Evolutionary conservation across 371 early-diverging fungal genomes (phyloP).

Genomic region (Lichtheimia hyalospora): DNA sequence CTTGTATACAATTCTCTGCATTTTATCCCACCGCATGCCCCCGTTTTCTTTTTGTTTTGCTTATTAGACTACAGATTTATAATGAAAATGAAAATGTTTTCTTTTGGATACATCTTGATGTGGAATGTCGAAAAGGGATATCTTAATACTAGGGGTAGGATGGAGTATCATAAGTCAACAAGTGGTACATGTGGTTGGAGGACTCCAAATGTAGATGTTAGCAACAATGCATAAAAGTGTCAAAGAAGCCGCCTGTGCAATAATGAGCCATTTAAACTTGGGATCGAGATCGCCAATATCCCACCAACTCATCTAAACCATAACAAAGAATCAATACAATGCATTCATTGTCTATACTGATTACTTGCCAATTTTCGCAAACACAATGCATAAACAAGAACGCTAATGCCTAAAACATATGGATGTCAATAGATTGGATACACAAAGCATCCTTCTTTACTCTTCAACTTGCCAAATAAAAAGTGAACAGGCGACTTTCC

Average conservation of each 20-base stretch:
- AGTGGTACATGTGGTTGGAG: neutral
- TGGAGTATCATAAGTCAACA: too few relatives aligned
- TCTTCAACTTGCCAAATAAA: slow-evolving; percentile 2
- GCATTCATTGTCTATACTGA: neutral
- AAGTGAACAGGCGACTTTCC: slow-evolving; percentile 12
- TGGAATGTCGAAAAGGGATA: too few relatives aligned
- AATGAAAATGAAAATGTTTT: too few relatives aligned
- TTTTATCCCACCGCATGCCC: neutral
- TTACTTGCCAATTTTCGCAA: slow-evolving; percentile 9
- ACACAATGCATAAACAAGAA: slow-evolving; percentile 4
- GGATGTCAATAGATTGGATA: neutral
- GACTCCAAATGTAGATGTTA: slow-evolving; percentile 11
- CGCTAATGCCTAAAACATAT: slow-evolving; percentile 5
- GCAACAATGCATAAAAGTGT: slow-evolving; percentile 9
- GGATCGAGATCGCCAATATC: slow-evolving; percentile 15
- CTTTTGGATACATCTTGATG: too few relatives aligned
- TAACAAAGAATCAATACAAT: neutral
- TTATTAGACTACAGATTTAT: too few relatives aligned
- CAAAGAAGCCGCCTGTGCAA: slow-evolving; percentile 10
- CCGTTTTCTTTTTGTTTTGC: too few relatives aligned
- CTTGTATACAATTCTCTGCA: neutral
- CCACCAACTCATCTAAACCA: slow-evolving; percentile 11
- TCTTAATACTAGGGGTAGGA: too few relatives aligned
- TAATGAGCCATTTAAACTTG: slow-evolving; percentile 12
- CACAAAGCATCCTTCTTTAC: neutral